Evolutionary conservation across 192 early-diverging fungal species (phyloP).

Genomic region (Rhizoclosmatium globosum): DNA sequence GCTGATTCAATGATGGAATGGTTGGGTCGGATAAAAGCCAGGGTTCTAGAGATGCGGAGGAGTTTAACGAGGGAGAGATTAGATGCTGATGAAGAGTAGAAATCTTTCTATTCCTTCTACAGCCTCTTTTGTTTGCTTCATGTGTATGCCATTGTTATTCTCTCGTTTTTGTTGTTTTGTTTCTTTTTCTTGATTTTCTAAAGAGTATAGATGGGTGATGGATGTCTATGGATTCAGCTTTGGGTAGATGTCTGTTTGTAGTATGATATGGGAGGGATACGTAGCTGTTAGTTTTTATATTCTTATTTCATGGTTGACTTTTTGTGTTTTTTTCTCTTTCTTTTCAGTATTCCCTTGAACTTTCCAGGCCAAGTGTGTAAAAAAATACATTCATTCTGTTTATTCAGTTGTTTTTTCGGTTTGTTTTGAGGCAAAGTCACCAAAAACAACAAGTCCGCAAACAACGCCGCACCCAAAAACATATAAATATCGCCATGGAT

Average conservation of each 20-base stretch:
- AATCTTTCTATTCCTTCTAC: no score
- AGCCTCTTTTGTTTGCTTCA: no score
- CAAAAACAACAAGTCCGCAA: no score
- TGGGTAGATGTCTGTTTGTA: no score
- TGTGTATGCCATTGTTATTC: no score
- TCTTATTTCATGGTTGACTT: conserved; percentile 6
- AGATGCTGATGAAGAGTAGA: background rate
- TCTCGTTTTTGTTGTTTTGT: background rate
- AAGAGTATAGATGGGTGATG: no score
- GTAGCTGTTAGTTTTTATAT: background rate
- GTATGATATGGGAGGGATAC: background rate
- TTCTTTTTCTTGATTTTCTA: background rate
- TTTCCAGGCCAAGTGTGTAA: background rate
- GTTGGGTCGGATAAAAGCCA: conserved; percentile 6
- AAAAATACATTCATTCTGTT: background rate
- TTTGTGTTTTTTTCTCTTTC: background rate
- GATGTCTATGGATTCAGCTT: no score
- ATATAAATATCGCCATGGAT: no score
- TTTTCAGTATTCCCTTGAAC: background rate
- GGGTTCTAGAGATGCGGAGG: background rate
- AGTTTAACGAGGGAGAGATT: background rate
- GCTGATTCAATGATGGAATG: conserved; percentile 28
- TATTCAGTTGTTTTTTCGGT: background rate
- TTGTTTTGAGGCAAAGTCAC: background rate
- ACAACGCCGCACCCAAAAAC: no score